Evolutionary conservation across 768 basidiomycete species (phyloP).

Genomic region (Leccinellum luteum): DNA sequence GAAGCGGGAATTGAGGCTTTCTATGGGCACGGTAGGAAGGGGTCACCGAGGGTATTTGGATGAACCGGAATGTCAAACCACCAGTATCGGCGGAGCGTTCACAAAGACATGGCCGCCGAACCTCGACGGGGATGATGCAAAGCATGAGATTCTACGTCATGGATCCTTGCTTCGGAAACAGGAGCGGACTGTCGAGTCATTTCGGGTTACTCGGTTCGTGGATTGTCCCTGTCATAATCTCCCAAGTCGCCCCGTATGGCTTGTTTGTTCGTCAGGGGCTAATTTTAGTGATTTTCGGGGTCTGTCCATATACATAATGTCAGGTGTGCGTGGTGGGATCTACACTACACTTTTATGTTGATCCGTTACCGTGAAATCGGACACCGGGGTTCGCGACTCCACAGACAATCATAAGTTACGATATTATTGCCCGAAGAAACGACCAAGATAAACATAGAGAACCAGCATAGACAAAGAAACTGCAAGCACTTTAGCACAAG

Average conservation of each 20-base stretch:
- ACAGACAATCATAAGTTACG: slow-evolving; percentile 17
- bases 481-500: slow-evolving; percentile 31
- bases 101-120: slow-evolving; percentile 33
- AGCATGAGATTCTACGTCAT: slow-evolving; percentile 16
- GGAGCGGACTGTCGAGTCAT: slow-evolving; percentile 9
- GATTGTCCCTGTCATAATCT: slow-evolving; percentile 11
- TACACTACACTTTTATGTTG: slow-evolving; percentile 29
- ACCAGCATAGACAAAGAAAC: slow-evolving; percentile 14
- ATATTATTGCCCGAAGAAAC: slow-evolving; percentile 16
- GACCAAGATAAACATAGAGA: slow-evolving; percentile 17
- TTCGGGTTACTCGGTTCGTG: slow-evolving; percentile 20
- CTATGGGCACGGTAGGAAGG: slow-evolving; percentile 36
- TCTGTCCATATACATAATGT: not conserved
- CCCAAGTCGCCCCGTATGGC: slow-evolving; percentile 27
- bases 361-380: slow-evolving; percentile 22
- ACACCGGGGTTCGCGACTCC: slow-evolving; percentile 11
- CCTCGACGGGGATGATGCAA: slow-evolving; percentile 22
- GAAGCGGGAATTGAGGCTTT: slow-evolving; percentile 29
- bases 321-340: slow-evolving; percentile 21
- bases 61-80: slow-evolving; percentile 9
- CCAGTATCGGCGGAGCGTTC: slow-evolving; percentile 48
- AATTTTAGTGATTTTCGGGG: slow-evolving; percentile 23
- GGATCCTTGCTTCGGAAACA: slow-evolving; percentile 15
- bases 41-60: not conserved
- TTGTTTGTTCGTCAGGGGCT: slow-evolving; percentile 2